Percentiles rank a stretch among this genome's conserved stretches.
Conservation (phyloP, 495 filamentous ascomycete genomes). For the Hyaloscypha variabilis region DNA sequence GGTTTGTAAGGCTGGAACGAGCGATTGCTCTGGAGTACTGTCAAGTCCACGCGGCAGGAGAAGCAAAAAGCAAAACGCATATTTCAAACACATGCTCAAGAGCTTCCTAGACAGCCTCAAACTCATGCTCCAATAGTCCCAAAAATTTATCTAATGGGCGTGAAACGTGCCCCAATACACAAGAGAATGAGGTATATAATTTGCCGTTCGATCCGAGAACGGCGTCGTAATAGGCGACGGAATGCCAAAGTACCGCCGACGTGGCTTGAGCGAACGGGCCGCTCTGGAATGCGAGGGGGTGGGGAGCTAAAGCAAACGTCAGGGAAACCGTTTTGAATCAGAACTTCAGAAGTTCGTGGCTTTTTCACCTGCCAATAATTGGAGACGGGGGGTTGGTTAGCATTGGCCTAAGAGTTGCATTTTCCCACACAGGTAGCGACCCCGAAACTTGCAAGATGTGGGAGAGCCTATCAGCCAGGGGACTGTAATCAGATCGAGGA, state of each 20-base stretch:
- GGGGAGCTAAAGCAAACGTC: background rate
- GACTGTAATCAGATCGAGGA: background rate
- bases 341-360: background rate
- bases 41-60: background rate
- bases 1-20: background rate
- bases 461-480: background rate
- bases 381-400: background rate
- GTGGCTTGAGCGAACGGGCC: conserved; percentile 12
- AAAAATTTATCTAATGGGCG: background rate
- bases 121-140: background rate
- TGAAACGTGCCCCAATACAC: background rate
- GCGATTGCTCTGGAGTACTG: background rate
- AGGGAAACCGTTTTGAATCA: background rate
- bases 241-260: background rate
- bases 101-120: background rate
- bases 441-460: background rate
- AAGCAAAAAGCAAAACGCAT: background rate
- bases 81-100: background rate
- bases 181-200: background rate
- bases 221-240: background rate
- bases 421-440: background rate
- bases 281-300: conserved; percentile 12
- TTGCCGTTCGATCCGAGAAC: background rate
- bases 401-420: background rate
- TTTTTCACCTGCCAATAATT: background rate